Conservation (phyloP, 1,139 yeast species). For the Arxiozyma bovina region DNA sequence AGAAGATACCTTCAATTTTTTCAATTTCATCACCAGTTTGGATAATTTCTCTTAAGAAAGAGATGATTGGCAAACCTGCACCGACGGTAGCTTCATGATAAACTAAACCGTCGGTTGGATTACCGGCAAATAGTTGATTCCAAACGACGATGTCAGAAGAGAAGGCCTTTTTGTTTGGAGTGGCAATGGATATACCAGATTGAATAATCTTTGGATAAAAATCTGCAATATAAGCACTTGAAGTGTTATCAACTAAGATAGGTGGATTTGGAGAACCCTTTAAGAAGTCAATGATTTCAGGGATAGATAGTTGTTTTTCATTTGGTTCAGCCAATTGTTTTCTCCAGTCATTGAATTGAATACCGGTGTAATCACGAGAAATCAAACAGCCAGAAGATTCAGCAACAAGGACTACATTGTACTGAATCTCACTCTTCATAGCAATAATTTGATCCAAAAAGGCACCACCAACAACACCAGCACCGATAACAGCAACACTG, state of each 20-base stretch:
- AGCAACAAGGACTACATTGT: slow-evolving; percentile 74
- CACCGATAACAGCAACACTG: slow-evolving; percentile 46
- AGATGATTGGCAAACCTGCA: slow-evolving; percentile 91
- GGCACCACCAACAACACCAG: slow-evolving; percentile 94
- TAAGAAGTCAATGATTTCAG: slow-evolving; percentile 54
- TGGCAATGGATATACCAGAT: slow-evolving; percentile 84
- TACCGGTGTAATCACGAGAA: slow-evolving; percentile 60
- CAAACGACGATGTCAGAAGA: slow-evolving; percentile 70
- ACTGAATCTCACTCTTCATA: slow-evolving; percentile 41
- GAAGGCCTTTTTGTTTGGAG: slow-evolving; percentile 96
- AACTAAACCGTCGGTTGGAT: slow-evolving; percentile 57
- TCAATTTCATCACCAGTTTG: slow-evolving; percentile 87
- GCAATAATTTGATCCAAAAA: slow-evolving; percentile 64
- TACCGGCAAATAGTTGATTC: slow-evolving; percentile 58
- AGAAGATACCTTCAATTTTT: slow-evolving; percentile 89
- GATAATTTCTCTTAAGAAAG: slow-evolving; percentile 78
- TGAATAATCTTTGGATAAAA: slow-evolving; percentile 65
- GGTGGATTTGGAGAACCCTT: slow-evolving; percentile 63
- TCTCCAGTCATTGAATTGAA: slow-evolving; percentile 55
- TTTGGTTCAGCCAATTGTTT: slow-evolving; percentile 40
- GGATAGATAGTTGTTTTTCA: slow-evolving; percentile 45
- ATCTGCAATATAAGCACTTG: slow-evolving; percentile 67
- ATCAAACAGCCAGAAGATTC: slow-evolving; percentile 61
- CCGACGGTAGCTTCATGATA: slow-evolving; percentile 99
- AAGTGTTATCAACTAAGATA: slow-evolving; percentile 87